Conservation (phyloP, 768 basidiomycete genomes). For the Mrakia gelida region DNA sequence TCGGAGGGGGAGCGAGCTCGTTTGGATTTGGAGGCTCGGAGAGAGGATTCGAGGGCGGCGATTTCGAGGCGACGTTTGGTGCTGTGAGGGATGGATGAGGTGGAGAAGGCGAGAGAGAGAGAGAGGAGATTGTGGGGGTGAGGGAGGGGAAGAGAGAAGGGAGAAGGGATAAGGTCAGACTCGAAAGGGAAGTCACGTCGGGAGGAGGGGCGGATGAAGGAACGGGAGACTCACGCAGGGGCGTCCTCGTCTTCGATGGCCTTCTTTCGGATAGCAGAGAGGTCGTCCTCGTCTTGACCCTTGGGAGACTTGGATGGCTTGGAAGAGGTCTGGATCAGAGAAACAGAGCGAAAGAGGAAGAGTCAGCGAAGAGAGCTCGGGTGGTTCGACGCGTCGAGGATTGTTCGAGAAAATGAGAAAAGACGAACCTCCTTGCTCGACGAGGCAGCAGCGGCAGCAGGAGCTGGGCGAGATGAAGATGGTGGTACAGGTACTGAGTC, state of each 20-base stretch:
- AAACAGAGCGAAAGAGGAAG: neutral
- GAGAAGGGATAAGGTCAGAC: neutral
- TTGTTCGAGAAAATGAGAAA: constrained; percentile 45
- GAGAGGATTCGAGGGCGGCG: constrained; percentile 70
- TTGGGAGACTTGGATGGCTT: neutral
- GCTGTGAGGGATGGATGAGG: constrained; percentile 45
- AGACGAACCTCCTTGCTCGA: constrained; percentile 36
- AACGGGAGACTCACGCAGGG: constrained; percentile 24
- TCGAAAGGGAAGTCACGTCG: too few species aligned
- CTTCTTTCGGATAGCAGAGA: constrained; percentile 24
- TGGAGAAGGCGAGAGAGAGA: neutral
- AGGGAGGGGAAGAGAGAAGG: neutral
- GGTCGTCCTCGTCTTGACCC: constrained; percentile 16
- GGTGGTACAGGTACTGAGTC: constrained; percentile 8
- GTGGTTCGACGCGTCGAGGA: constrained; percentile 64
- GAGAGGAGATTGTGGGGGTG: neutral
- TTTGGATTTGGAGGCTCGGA: constrained; percentile 69
- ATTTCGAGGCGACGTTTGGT: constrained; percentile 52
- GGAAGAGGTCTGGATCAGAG: neutral
- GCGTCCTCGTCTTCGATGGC: constrained; percentile 27
- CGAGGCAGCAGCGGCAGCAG: constrained; percentile 24
- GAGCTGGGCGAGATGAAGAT: neutral
- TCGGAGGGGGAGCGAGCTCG: constrained; percentile 49
- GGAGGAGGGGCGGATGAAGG: neutral
- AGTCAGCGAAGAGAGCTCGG: neutral